phyloP scores from a whole-genome alignment of 2,329 filamentous ascomycete species.

The Alternaria consortialis region DNA sequence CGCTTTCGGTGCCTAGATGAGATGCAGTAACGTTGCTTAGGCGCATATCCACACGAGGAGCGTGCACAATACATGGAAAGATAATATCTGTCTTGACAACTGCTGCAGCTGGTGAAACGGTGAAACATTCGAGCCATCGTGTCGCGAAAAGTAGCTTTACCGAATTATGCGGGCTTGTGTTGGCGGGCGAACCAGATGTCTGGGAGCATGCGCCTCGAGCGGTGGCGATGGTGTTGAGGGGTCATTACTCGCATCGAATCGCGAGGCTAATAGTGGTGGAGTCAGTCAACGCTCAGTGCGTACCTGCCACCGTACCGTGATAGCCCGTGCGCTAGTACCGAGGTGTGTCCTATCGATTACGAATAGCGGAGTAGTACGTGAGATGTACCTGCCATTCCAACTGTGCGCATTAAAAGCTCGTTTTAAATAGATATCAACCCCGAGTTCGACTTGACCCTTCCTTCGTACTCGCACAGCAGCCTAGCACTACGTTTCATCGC shows the following conservation, averaged over 20 bases:
- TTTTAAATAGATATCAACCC: background rate
- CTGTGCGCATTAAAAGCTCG: background rate
- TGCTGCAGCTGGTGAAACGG: constrained; percentile 1
- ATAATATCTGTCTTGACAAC: background rate
- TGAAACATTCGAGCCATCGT: constrained; percentile 12
- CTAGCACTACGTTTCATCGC: constrained; percentile 9
- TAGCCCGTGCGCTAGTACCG: background rate
- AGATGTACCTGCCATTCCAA: background rate
- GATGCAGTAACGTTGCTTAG: constrained; percentile 10
- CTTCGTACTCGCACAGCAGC: constrained; percentile 2
- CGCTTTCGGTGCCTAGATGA: background rate
- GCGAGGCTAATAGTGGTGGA: background rate
- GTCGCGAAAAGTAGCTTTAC: constrained; percentile 12
- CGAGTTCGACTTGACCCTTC: background rate
- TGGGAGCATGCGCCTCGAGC: constrained; percentile 28
- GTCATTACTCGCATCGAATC: constrained; percentile 18
- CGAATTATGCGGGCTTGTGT: constrained; percentile 29
- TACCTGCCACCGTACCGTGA: background rate
- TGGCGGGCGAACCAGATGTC: constrained; percentile 28
- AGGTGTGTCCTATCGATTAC: background rate
- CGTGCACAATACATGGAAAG: background rate
- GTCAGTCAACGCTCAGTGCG: background rate
- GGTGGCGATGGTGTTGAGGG: constrained; percentile 45
- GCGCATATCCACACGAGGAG: constrained; percentile 7
- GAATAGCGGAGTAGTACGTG: background rate